phyloP scores from a whole-genome alignment of 2,329 filamentous ascomycete species.

The Zarea fungicola region DNA sequence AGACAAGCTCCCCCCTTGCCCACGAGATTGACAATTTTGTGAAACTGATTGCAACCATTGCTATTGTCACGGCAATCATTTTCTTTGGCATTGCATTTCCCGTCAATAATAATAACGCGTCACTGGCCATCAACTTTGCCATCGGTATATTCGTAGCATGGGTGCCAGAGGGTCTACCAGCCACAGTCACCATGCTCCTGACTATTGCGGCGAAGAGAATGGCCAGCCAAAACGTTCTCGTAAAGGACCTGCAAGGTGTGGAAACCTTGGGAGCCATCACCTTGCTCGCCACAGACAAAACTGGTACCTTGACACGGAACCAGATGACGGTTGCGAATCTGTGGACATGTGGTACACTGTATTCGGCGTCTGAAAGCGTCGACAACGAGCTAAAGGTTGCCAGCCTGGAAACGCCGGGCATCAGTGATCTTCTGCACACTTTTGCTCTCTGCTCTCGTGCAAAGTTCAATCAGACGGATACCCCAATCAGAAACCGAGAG shows the following conservation, averaged over 20 bases:
- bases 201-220: not conserved
- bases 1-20: not conserved
- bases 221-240: not conserved
- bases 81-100: not conserved
- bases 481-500: not conserved
- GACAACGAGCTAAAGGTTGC: not conserved
- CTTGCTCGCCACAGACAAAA: not conserved
- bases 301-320: not conserved
- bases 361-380: not conserved
- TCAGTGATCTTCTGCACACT: not conserved
- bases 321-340: not conserved
- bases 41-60: not conserved
- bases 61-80: not conserved
- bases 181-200: not conserved
- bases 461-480: not conserved
- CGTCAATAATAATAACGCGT: not conserved
- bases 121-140: not conserved
- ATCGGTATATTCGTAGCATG: not conserved
- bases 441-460: not conserved
- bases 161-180: not conserved
- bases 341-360: not conserved
- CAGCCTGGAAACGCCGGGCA: not conserved
- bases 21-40: not conserved
- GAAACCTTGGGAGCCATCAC: not conserved
- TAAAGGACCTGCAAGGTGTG: not conserved